Evolutionary conservation across 2,329 filamentous ascomycete species (phyloP).

Genomic region (Aspergillus sp.): DNA sequence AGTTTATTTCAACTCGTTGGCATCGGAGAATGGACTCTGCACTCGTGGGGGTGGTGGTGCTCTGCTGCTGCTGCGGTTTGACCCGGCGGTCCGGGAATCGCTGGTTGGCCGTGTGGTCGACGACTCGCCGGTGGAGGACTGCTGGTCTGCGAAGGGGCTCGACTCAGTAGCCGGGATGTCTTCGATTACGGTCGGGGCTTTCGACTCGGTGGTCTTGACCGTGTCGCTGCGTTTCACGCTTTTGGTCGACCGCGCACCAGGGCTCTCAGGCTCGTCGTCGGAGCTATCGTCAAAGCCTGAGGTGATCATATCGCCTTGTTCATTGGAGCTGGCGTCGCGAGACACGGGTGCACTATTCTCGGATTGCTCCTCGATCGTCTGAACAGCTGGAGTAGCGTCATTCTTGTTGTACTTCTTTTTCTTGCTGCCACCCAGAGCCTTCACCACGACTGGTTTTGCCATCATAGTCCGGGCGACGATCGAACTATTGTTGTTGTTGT

Average conservation of each 20-base stretch:
- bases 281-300: constrained; percentile 28
- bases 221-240: constrained; percentile 4
- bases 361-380: constrained; percentile 13
- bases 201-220: constrained; percentile 15
- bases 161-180: constrained; percentile 18
- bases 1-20: constrained; percentile 34
- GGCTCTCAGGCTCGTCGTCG: constrained; percentile 21
- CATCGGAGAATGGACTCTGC: constrained; percentile 38
- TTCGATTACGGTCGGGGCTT: constrained; percentile 21
- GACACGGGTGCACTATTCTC: constrained; percentile 11
- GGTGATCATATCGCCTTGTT: constrained; percentile 13
- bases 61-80: constrained; percentile 24
- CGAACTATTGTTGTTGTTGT: constrained; percentile 26
- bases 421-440: constrained; percentile 19
- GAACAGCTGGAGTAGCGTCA: constrained; percentile 6
- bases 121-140: constrained; percentile 11
- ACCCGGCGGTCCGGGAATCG: constrained; percentile 6
- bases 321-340: constrained; percentile 8
- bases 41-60: constrained; percentile 17
- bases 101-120: too few relatives aligned
- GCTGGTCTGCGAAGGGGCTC: constrained; percentile 23
- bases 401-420: constrained; percentile 26
- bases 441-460: constrained; percentile 40
- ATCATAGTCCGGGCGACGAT: constrained; percentile 39
- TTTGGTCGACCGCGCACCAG: background rate